Evolutionary conservation across 441 rosid genomes (phyloP), one percentile per base, ranked within the genome.

Genomic region (Erodium moschatum): DNA sequence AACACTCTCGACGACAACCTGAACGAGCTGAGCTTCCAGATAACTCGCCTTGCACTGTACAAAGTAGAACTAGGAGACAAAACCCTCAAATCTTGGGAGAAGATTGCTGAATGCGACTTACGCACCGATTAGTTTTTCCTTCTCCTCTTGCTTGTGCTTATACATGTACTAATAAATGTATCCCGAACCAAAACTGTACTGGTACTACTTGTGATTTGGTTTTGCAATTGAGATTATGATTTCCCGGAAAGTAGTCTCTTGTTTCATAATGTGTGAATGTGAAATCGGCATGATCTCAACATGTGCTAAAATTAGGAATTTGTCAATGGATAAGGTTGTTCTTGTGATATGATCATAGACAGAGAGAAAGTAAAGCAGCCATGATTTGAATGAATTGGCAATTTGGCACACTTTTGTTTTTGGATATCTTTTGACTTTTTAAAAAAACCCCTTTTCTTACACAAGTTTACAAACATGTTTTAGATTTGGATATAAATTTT

Each of bases 31-130:
- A 83, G 81, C 82, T 87, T 92, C 81, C 80, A 65, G 69, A 80
- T 92, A 68, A 81, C 78, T 38, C 78, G 87, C 54, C 86, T 92
- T 0, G 87, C 74, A n/a, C 70, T 92, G 73, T 88, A 83, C 82
- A 90, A 81, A 77, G 87, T 93, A 0, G 87, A 82, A 75, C 78
- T 89, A 0, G 84, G 75, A 56, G 97, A 92, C 76, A 76, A 71
- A 38, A 86, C 86, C 69, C 80, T 85, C 44, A 77, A 79, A 77
- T 89, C 98, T 35, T 90, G 98, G 98, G 90, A 83, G 73, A 82
- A 75, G 84, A 74, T 92, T 60, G 87, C 83, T 7, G 94, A 86
- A 44, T 76, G 78, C 83, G 73, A 13, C 65, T 85, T 86, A 62
- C 68, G 31, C 61, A 58, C 79, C 66, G 69, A 68, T 63, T 77